Base-by-base conservation (phyloP, 306 rosid species). In the Elaeagnus macrophylla region DNA sequence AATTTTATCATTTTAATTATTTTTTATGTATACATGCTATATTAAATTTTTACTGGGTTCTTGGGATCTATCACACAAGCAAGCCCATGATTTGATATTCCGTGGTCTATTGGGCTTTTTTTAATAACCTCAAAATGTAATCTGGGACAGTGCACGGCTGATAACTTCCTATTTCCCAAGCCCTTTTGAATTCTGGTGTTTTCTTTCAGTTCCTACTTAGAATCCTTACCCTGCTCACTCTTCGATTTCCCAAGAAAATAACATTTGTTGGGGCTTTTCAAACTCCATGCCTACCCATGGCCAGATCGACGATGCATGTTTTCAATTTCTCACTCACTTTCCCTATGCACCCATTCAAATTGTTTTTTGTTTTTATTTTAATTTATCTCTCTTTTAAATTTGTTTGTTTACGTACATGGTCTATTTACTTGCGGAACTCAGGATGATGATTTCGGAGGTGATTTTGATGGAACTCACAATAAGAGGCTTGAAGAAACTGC, bases 371-470 rank as follows among this genome's bases (percentile, higher is more conserved):
- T 50, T 56, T 37, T 46, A 64, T 40, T 12, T 62, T 41, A 5
- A 2, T 19, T 2, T 4, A 25, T 53, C 53, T 8, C 37, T 3
- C 58, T 46, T 72, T 61, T 6, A 39, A 35, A 11, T 60, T 46
- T n/a, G 48, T 16, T 54, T 25, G 32, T 25, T 3, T 25, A 25
- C 32, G 32, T 25, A 25, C 32, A 25, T 25, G 2, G 32, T 25
- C 4, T 25, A 3, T 5, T 5, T 25, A 25, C 32, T 40, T 61
- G 53, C n/a, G 63, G 25, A 43, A 7, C 48, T 9, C 59, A 89
- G 94, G 97, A 89, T 12, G 93, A 83, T 65, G 97, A 83, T 79
- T 89, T 83, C 48, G 95, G 88, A 56, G 95, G 87, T 19, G 83
- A 70, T 43, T 69, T 81, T 57, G 40, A 62, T 39, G 97, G 81